Percentiles rank a stretch among this genome's conserved stretches.
Conservation (phyloP, 768 basidiomycete species). For the Phylloporus arenicola region DNA sequence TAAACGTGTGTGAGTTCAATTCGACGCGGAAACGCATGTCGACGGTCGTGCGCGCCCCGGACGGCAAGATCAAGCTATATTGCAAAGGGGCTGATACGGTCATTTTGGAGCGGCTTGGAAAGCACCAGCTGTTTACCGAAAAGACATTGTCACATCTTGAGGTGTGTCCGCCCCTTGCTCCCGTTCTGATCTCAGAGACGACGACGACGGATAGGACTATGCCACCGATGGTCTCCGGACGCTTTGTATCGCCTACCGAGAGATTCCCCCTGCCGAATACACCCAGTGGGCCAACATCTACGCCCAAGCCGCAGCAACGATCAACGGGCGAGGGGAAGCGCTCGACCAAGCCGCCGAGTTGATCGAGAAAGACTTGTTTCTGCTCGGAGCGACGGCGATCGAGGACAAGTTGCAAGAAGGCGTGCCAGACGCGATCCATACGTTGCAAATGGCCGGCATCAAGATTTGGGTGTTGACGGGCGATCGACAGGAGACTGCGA, state of each 20-base stretch:
- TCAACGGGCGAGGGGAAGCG: conserved; percentile 92
- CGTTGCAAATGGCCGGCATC: conserved; percentile 95
- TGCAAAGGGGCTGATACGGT: conserved; percentile 98
- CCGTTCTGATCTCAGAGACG: background rate
- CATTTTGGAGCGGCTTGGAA: conserved; percentile 87
- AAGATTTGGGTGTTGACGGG: conserved; percentile 99
- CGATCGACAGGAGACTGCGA: conserved; percentile 97
- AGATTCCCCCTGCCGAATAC: conserved; percentile 89
- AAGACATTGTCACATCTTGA: conserved; percentile 87
- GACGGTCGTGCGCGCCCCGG: conserved; percentile 79
- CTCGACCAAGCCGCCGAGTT: conserved; percentile 92
- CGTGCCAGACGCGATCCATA: conserved; percentile 97
- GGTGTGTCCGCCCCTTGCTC: conserved; percentile 36
- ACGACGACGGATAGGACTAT: conserved; percentile 59
- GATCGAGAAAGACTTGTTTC: conserved; percentile 89
- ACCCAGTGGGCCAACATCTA: conserved; percentile 83
- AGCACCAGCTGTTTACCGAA: conserved; percentile 79
- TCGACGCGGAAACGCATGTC: conserved; percentile 98
- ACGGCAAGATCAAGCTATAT: conserved; percentile 90
- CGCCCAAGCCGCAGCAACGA: conserved; percentile 87
- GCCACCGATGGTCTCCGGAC: conserved; percentile 96
- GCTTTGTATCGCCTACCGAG: conserved; percentile 92
- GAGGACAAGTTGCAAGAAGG: conserved; percentile 99
- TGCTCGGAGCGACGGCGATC: conserved; percentile 95
- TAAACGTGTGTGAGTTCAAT: conserved; percentile 99